Base-by-base conservation (phyloP, 495 filamentous ascomycete species). In the Tuber melanosporum region DNA sequence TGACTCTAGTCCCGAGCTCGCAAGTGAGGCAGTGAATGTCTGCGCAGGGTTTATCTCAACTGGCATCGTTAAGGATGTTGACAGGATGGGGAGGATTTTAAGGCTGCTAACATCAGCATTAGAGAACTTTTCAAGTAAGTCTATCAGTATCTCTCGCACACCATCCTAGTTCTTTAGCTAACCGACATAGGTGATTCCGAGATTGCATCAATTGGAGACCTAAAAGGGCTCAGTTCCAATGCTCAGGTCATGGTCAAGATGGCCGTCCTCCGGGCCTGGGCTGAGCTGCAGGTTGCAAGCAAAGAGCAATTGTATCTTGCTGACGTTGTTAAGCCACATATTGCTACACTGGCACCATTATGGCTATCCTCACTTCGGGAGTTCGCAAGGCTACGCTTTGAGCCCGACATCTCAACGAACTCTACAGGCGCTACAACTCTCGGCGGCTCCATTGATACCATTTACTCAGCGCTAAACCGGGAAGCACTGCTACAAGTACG, bases 161-260 rank as follows among this genome's bases (percentile, higher is more conserved):
- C n/a, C n/a, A 9, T n/a, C 7, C 42, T 70, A 49, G 66, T 32
- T 36, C 57, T 62, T 71, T 72, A 32, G 52, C 73, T 80, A 52
- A 80, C 71, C 47, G 32, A 2, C 71, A 14, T 72, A 85, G 84
- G 85, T 75, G 93, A 93, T 84, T 88, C 89, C 39, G 94, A 97
- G 74, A 91, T 91, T 62, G 93, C 93, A 0, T 89, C 92, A 44
- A 97, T 99, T 83, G 95, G 96, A 41, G 95, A 99, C 77, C 86
- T 99, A 32, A 93, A 93, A 84, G 93, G 92, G 2, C 90, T 98
- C 43, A 97, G 96, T 84, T 93, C 96, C 0, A 99, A 99, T 82
- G 95, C 95, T 4, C 92, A 94, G 76, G 94, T 97, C 43, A 99
- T 99, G 95, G 94, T 99, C 62, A 96, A 94, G 83, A 94, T 97